Evolutionary conservation across 2,329 filamentous ascomycete species (phyloP), one percentile per base, ranked within the genome.

Genomic region (Fusarium sp.): DNA sequence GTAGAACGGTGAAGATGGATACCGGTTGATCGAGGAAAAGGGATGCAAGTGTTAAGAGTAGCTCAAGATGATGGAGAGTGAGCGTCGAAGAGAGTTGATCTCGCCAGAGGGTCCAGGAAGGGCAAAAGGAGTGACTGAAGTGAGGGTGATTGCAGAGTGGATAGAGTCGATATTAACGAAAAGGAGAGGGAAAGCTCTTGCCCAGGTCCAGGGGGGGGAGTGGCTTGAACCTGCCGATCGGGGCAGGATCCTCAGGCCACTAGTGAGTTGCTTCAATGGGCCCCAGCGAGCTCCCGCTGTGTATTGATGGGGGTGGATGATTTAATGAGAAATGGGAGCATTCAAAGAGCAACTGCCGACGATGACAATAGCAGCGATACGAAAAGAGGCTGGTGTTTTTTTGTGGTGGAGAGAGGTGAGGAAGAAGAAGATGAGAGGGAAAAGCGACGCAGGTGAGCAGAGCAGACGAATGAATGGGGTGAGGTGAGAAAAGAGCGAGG

Each of bases 91-190:
- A 76, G 70, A 72, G 76, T 70, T 71, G 73, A 72, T 79, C 66
- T 71, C 72, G 69, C 64, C 63, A 71, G 68, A 75, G 68, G 70
- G 71, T 75, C 75, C 68, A 77, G 74, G 74, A 78, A 71, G 74
- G 74, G 75, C 76, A 79, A 82, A 84, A 82, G 79, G 82, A 83
- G 81, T 81, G 82, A 84, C 82, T 83, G 79, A 80, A 81, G 80
- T 82, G 81, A 83, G 80, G 70, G 81, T 79, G 81, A 82, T 79
- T 79, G 77, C 78, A 79, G 75, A 81, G 81, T 82, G 81, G 81
- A 82, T 80, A 79, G 77, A 73, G 76, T 79, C 78, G 81, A 83
- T 82, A 82, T 81, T 80, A 82, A 80, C 75, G 75, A 79, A 83
- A 84, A 83, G 80, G 81, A 80, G 80, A 82, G 76, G 71, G 75